phyloP scores from a whole-genome alignment of 2,329 filamentous ascomycete species.

The Botryotinia globosa region DNA sequence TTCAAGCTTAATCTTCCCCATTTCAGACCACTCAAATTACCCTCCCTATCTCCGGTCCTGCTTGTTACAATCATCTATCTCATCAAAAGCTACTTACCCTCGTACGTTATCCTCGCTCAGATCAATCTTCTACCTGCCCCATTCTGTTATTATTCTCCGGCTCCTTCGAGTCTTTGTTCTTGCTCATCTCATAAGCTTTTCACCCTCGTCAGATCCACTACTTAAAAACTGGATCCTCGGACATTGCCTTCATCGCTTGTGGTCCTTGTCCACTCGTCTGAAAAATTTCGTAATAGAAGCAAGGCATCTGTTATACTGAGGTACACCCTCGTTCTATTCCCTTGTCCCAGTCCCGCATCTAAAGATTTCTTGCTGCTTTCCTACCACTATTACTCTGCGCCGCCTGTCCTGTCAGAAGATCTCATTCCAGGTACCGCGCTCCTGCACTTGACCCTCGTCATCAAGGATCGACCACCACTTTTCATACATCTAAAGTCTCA shows the following conservation, averaged over 20 bases:
- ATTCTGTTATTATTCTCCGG: conserved; percentile 32
- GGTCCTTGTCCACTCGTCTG: conserved; percentile 29
- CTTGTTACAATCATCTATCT: conserved; percentile 24
- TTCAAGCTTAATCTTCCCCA: conserved; percentile 20
- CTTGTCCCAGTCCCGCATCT: conserved; percentile 30
- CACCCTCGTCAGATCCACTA: conserved; percentile 36
- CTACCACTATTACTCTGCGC: conserved; percentile 27
- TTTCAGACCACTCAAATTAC: conserved; percentile 12
- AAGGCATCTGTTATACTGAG: conserved; percentile 38
- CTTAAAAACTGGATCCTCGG: conserved; percentile 35
- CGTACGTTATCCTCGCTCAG: conserved; percentile 35
- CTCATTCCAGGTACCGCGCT: conserved; percentile 32
- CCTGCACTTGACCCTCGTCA: conserved; percentile 38
- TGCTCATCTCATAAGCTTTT: conserved; percentile 22
- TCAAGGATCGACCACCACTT: conserved; percentile 36
- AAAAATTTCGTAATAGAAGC: conserved; percentile 35
- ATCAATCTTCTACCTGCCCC: conserved; percentile 30
- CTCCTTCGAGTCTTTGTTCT: conserved; percentile 23
- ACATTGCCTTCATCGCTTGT: conserved; percentile 36
- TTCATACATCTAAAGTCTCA: conserved; percentile 34
- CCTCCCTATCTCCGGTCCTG: conserved; percentile 15
- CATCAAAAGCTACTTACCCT: conserved; percentile 21
- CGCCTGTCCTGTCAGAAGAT: conserved; percentile 34
- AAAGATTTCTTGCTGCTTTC: conserved; percentile 25
- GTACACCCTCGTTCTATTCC: conserved; percentile 37